phyloP scores from a whole-genome alignment of 1,284 basidiomycete genomes.

The Ganoderma meredithae region DNA sequence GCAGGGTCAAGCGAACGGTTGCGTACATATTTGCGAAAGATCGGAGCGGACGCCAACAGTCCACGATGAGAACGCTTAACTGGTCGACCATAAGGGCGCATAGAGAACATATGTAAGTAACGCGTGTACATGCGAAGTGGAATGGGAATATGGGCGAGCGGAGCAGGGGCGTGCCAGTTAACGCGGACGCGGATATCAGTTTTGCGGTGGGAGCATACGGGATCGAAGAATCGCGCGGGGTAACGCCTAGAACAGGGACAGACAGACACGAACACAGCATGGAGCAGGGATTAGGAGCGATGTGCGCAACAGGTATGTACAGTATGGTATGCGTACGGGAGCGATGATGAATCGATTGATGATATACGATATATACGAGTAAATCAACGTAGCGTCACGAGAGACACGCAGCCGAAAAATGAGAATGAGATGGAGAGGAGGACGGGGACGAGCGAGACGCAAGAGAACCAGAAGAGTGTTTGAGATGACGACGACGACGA shows the following conservation, averaged over 20 bases:
- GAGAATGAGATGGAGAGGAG: background rate
- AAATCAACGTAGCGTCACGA: constrained; percentile 25
- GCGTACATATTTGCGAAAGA: background rate
- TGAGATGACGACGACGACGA: background rate
- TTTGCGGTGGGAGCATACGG: background rate
- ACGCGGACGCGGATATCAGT: constrained; percentile 1
- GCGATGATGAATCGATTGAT: background rate
- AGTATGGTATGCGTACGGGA: constrained; percentile 26
- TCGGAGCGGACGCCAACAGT: background rate
- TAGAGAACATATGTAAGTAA: too few species aligned
- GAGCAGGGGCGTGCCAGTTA: background rate
- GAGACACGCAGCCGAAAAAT: background rate
- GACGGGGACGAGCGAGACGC: background rate
- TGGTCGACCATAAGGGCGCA: background rate
- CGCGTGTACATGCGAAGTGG: background rate
- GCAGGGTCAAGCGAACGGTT: too few species aligned
- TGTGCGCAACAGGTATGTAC: constrained; percentile 15
- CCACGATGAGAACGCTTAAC: background rate
- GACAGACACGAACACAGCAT: background rate
- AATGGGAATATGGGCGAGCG: background rate
- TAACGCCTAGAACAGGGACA: background rate
- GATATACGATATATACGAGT: constrained; percentile 34
- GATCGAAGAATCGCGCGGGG: background rate
- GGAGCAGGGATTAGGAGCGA: background rate
- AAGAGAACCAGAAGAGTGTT: background rate